Conservation (phyloP, 2,329 filamentous ascomycete genomes). For the Drechslerella dactyloides region DNA sequence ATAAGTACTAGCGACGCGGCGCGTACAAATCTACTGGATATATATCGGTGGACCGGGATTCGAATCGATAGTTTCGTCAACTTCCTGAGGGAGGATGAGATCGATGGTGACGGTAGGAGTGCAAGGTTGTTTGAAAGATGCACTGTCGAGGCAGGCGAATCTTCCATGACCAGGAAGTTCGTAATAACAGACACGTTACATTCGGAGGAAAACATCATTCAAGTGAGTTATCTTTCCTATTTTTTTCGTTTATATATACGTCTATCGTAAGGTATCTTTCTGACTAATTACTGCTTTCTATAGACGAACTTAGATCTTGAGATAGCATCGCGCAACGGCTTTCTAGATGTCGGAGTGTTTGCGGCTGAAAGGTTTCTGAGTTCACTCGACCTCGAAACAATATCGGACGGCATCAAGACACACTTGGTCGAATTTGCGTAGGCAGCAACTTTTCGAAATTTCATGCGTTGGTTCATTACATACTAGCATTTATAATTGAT, state of each 20-base stretch:
- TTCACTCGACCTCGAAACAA: slow-evolving; percentile 57
- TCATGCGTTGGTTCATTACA: neutral
- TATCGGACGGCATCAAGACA: slow-evolving; percentile 55
- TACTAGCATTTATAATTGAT: neutral
- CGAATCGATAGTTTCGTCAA: slow-evolving; percentile 78
- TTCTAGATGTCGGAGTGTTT: slow-evolving; percentile 62
- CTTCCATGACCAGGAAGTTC: slow-evolving; percentile 13
- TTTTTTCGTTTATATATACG: slow-evolving; percentile 2
- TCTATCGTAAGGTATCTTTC: too few species aligned
- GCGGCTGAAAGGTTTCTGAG: slow-evolving; percentile 60
- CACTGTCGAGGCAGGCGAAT: slow-evolving; percentile 12
- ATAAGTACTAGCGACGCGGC: slow-evolving; percentile 66
- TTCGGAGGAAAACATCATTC: slow-evolving; percentile 27
- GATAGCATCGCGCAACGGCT: slow-evolving; percentile 35
- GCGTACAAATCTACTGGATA: slow-evolving; percentile 71
- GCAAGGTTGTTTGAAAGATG: slow-evolving; percentile 33
- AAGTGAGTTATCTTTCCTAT: slow-evolving; percentile 27
- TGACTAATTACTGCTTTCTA: slow-evolving; percentile 5
- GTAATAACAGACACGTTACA: slow-evolving; percentile 25
- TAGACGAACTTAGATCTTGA: slow-evolving; percentile 46
- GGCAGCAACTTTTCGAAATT: neutral
- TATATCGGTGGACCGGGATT: slow-evolving; percentile 76
- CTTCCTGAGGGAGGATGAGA: slow-evolving; percentile 61
- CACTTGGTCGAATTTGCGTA: slow-evolving; percentile 25
- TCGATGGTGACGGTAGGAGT: slow-evolving; percentile 27